These are phyloP conservation scores for Clonostachys rosea DNA, from an alignment of 2,329 filamentous ascomycete genomes.

Conservation along the genomic window DNA sequence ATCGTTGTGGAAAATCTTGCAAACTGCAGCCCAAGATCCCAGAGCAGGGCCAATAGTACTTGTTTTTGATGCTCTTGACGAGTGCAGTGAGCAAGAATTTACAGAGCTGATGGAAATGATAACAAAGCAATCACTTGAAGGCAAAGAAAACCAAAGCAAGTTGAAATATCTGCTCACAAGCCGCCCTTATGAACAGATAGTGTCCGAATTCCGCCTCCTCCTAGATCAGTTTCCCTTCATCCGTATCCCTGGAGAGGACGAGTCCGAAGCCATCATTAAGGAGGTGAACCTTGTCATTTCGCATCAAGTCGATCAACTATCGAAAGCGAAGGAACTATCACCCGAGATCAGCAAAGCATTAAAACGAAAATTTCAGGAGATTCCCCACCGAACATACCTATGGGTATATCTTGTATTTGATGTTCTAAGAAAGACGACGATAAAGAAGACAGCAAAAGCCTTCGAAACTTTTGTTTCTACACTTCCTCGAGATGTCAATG, in stretches of 20 bases:
- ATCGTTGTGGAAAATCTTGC: slow-evolving; percentile 25
- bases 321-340: slow-evolving; percentile 8
- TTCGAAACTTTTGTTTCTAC: slow-evolving; percentile 8
- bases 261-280: slow-evolving; percentile 22
- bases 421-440: slow-evolving; percentile 11
- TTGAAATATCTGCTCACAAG: slow-evolving; percentile 28
- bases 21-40: slow-evolving; percentile 13
- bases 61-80: slow-evolving; percentile 33
- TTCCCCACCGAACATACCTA: slow-evolving; percentile 25
- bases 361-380: slow-evolving; percentile 7
- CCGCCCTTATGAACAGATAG: slow-evolving; percentile 22
- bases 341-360: slow-evolving; percentile 8
- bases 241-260: slow-evolving; percentile 25
- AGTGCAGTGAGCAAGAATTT: slow-evolving; percentile 19
- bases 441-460: slow-evolving; percentile 12
- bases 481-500: slow-evolving; percentile 18
- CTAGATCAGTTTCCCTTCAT: slow-evolving; percentile 15
- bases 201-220: slow-evolving; percentile 13
- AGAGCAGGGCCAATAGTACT: slow-evolving; percentile 19
- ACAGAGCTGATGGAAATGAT: slow-evolving; percentile 8
- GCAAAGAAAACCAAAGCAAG: background rate
- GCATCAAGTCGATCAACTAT: slow-evolving; percentile 12
- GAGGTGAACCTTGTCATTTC: slow-evolving; percentile 28
- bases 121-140: background rate
- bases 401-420: slow-evolving; percentile 28